phyloP scores from a whole-genome alignment of 1,139 yeast species.

The Geotrichum candidum region DNA sequence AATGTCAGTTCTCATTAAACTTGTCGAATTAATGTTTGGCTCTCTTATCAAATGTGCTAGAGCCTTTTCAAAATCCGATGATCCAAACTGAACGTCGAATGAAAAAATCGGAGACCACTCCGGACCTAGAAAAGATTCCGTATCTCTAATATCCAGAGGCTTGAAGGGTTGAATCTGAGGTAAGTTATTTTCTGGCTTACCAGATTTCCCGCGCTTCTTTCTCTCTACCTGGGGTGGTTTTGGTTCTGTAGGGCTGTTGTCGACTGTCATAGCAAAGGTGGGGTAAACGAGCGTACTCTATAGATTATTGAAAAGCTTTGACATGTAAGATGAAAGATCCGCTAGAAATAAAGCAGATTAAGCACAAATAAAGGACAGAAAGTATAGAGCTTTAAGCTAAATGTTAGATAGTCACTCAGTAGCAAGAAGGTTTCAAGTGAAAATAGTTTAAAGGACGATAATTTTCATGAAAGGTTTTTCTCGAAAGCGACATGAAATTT shows the following conservation, averaged over 20 bases:
- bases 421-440: background rate
- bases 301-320: background rate
- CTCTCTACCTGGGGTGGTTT: background rate
- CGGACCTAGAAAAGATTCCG: slow-evolving; percentile 51
- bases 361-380: too few species aligned
- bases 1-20: slow-evolving; percentile 82
- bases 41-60: slow-evolving; percentile 75
- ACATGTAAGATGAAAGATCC: background rate
- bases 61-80: slow-evolving; percentile 58
- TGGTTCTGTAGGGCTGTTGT: background rate
- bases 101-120: slow-evolving; percentile 48
- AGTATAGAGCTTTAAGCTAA: too few species aligned
- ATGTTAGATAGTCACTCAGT: background rate
- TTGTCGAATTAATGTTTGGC: slow-evolving; percentile 90
- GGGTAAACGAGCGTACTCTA: background rate
- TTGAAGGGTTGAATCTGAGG: slow-evolving; percentile 10
- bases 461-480: background rate
- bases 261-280: background rate
- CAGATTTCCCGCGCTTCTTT: background rate
- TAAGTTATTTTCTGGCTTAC: slow-evolving; percentile 2
- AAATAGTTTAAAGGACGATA: background rate
- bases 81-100: slow-evolving; percentile 33
- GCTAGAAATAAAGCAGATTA: background rate
- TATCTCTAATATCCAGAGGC: slow-evolving; percentile 28
- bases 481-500: background rate